A percentile compares a stretch with the other conserved stretches of the same genome.
phyloP scores from a whole-genome alignment of 169 alveolate genomes.

The Theileria sp. region DNA sequence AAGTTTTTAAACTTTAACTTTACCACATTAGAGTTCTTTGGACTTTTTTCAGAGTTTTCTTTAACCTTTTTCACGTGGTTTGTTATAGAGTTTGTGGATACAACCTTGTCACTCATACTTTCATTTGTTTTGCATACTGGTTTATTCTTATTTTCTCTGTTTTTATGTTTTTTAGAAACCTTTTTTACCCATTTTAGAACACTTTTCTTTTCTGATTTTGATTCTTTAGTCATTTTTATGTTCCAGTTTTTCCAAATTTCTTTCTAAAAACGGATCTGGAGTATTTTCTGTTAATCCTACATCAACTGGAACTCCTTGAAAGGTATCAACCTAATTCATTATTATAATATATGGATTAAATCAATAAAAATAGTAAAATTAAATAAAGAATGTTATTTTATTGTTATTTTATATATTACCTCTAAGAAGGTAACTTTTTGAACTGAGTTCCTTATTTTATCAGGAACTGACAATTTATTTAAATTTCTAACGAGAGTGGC shows the following conservation, averaged over 20 bases:
- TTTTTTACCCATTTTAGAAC: background rate
- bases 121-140: background rate
- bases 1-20: conserved; percentile 39
- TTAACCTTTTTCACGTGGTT: background rate
- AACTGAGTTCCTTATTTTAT: conserved; percentile 37
- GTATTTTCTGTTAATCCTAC: conserved; percentile 45
- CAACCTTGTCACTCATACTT: background rate
- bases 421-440: conserved; percentile 58
- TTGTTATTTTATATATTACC: conserved; percentile 16
- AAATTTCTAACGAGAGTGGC: conserved; percentile 5
- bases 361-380: background rate
- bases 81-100: background rate
- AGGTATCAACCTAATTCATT: conserved; percentile 34
- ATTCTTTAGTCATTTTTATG: conserved; percentile 1
- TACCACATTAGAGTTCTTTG: background rate
- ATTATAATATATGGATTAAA: background rate
- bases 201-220: no score
- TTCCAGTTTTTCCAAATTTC: conserved; percentile 19
- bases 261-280: conserved; percentile 64
- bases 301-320: conserved; percentile 65
- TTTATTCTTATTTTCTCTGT: background rate
- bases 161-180: background rate
- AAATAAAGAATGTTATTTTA: background rate
- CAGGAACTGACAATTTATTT: conserved; percentile 15
- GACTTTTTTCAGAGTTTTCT: background rate